Evolutionary conservation across 129 eudicot genomes (phyloP).

Genomic region (Centella asiatica): DNA sequence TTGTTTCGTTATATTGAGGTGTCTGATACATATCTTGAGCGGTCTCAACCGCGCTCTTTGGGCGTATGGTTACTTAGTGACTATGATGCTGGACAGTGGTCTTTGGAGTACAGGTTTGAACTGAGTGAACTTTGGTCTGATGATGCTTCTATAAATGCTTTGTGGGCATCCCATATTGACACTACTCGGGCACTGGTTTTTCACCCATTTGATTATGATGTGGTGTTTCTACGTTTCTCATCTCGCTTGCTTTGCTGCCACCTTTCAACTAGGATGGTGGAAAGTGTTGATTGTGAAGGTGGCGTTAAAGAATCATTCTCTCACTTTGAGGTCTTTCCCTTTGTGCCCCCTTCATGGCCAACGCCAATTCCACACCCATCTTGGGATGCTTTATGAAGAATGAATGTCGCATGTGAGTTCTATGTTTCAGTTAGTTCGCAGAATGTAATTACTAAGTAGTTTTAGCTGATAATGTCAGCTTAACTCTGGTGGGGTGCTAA

Average conservation of each 20-base stretch:
- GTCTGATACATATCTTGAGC: not conserved
- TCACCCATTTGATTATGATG: slow-evolving; percentile 1
- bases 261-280: not conserved
- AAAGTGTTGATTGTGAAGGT: slow-evolving; percentile 8
- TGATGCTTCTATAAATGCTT: not conserved
- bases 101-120: slow-evolving; percentile 2
- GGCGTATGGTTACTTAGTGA: slow-evolving; percentile 5
- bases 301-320: not conserved
- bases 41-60: not conserved
- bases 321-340: slow-evolving; percentile 6
- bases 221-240: not conserved
- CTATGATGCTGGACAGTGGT: slow-evolving; percentile 10
- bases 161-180: not conserved
- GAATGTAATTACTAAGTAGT: too few relatives aligned
- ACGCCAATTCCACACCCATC: slow-evolving; percentile 10
- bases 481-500: too few relatives aligned
- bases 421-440: too few relatives aligned
- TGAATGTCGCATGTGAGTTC: not conserved
- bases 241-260: not conserved
- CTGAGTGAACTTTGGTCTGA: not conserved
- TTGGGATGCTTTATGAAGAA: not conserved
- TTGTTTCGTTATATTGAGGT: not conserved
- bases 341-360: slow-evolving; percentile 9
- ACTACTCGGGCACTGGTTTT: slow-evolving; percentile 2
- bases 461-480: too few relatives aligned